Evolutionary conservation across 805 yeast genomes (phyloP).

Genomic region (Saccharomycopsis schoenii): DNA sequence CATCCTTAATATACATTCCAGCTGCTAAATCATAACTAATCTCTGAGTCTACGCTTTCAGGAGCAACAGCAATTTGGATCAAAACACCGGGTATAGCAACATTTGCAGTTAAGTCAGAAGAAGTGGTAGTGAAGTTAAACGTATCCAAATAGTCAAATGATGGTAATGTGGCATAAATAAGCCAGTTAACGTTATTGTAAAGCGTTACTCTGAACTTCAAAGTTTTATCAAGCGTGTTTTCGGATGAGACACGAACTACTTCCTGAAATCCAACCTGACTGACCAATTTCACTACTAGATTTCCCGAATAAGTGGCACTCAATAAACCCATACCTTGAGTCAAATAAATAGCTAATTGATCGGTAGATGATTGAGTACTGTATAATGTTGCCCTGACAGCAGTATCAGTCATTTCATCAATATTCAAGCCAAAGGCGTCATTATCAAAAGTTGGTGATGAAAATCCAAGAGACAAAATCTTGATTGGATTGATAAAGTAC

Average conservation of each 20-base stretch:
- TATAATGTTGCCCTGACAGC: slow-evolving; percentile 36
- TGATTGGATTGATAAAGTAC: slow-evolving; percentile 6
- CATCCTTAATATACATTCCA: slow-evolving; percentile 51
- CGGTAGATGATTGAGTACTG: slow-evolving; percentile 6
- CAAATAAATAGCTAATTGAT: slow-evolving; percentile 37
- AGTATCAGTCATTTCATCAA: slow-evolving; percentile 39
- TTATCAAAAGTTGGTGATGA: slow-evolving; percentile 29
- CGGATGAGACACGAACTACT: slow-evolving; percentile 31
- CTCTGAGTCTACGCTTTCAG: slow-evolving; percentile 2
- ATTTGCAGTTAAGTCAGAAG: slow-evolving; percentile 27
- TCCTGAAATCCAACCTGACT: slow-evolving; percentile 40
- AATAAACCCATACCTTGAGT: slow-evolving; percentile 54
- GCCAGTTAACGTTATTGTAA: slow-evolving; percentile 36
- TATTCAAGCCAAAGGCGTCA: slow-evolving; percentile 25
- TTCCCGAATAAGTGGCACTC: slow-evolving; percentile 40
- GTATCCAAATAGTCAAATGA: slow-evolving; percentile 26
- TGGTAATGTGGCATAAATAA: slow-evolving; percentile 33
- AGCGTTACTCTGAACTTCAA: slow-evolving; percentile 38
- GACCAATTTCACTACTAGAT: slow-evolving; percentile 22
- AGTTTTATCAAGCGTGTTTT: slow-evolving; percentile 28
- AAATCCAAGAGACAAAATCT: slow-evolving; percentile 23
- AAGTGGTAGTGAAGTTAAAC: slow-evolving; percentile 25
- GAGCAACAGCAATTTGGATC: slow-evolving; percentile 40
- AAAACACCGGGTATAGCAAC: slow-evolving; percentile 30
- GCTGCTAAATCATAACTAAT: slow-evolving; percentile 51